Base-by-base conservation (phyloP, 148 eudicot genomes). In the Silene uniflora region DNA sequence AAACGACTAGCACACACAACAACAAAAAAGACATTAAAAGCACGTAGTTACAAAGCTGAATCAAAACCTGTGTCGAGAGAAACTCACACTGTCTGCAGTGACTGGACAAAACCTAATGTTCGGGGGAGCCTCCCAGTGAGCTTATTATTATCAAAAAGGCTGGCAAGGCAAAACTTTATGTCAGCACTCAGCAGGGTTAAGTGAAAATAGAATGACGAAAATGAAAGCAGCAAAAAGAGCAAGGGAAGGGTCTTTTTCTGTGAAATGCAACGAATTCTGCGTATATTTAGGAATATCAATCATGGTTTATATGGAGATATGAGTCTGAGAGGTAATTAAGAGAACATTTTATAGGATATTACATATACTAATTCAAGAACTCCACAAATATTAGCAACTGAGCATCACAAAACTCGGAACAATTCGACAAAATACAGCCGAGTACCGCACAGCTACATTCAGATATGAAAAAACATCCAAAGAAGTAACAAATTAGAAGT, bases 11-110 rank as follows among this genome's bases (percentile, higher is more conserved):
- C 7, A 11, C 17, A 73, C 39, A 39, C n/a, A n/a, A n/a, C n/a
- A n/a, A n/a, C n/a, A 39, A 39, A 39, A 39, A 3, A 39, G 9
- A 39, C 44, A 46, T 76, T 59, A 80, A 65, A 62, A 75, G 13
- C 49, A 23, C 14, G 66, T 68, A 59, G 46, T 58, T 35, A 35
- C 25, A 71, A 39, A 39, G 13, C 10, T 13, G 7, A 16, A 59
- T 10, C 35, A 24, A 23, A 67, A 52, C 27, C 55, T 27, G 52
- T 9, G 7, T 18, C n/a, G 60, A 44, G 32, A 32, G 52, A 76
- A 80, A 88, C 98, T 90, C 79, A 93, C 98, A 93, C 71, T 61
- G 86, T 82, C 79, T 83, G 86, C 82, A 93, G 67, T 74, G 85
- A 77, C 65, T 78, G 74, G 65, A 93, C 89, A 77, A 70, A 62